Evolutionary conservation across 2,329 filamentous ascomycete genomes (phyloP).

Genomic region (Xylariales sp.): DNA sequence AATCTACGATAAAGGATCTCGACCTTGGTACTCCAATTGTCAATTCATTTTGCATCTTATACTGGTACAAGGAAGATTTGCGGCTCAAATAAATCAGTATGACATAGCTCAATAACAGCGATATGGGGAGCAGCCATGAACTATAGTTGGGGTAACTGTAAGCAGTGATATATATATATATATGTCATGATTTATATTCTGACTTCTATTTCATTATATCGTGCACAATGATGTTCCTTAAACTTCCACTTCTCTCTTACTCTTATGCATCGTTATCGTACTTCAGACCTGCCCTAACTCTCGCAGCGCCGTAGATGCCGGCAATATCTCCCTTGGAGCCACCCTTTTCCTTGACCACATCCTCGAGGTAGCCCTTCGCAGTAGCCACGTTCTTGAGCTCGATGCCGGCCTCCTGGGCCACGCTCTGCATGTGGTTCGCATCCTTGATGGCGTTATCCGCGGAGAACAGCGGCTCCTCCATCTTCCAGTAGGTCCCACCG

Average conservation of each 20-base stretch:
- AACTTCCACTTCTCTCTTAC: no score
- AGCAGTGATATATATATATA: no score
- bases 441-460: constrained; percentile 84
- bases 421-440: constrained; percentile 63
- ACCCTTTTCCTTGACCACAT: constrained; percentile 60
- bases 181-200: no score
- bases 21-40: no score
- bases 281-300: constrained; percentile 68
- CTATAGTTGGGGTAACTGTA: no score
- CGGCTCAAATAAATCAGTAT: no score
- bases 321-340: constrained; percentile 75
- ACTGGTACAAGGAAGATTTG: no score
- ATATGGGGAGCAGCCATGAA: no score
- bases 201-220: not conserved
- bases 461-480: constrained; percentile 75
- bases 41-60: no score
- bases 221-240: no score
- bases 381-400: constrained; percentile 62
- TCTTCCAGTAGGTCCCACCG: constrained; percentile 69
- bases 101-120: no score
- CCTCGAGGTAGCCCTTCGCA: constrained; percentile 63
- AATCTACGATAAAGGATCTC: no score
- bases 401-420: constrained; percentile 61
- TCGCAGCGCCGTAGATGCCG: constrained; percentile 75
- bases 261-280: constrained; percentile 58